A percentile compares a stretch with the other conserved stretches of the same genome.
Evolutionary conservation across 169 alveolate species (phyloP).

Genomic region (Plasmodium cynomolgi): DNA sequence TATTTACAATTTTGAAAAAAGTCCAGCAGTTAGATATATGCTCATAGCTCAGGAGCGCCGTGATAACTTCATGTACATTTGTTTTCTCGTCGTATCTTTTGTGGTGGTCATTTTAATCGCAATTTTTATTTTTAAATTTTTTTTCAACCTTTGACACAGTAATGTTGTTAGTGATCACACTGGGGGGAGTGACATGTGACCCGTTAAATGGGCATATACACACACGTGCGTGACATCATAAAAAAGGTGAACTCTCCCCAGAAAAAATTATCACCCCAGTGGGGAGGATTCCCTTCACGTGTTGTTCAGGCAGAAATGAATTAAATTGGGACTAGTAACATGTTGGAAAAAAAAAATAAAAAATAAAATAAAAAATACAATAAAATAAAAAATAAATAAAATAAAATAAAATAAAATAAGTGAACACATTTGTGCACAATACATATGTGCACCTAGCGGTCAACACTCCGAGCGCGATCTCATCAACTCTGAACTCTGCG

Average conservation of each 20-base stretch:
- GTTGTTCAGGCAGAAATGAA: not conserved
- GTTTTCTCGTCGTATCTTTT: conserved; percentile 31
- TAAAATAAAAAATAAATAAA: too few species aligned
- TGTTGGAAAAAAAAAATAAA: not conserved
- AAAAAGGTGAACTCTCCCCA: not conserved
- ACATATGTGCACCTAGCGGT: not conserved
- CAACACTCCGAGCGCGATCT: not conserved
- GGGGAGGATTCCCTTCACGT: not conserved
- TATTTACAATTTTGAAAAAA: conserved; percentile 31
- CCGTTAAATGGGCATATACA: not conserved
- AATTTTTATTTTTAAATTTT: conserved; percentile 55
- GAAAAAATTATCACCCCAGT: not conserved
- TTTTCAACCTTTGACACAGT: conserved; percentile 24
- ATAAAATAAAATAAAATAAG: too few species aligned
- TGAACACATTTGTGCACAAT: not conserved
- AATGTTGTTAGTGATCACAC: not conserved
- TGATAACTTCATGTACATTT: conserved; percentile 11
- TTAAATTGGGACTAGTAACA: not conserved
- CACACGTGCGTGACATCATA: not conserved
- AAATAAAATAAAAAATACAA: too few species aligned
- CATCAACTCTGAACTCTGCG: not conserved
- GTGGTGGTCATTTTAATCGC: conserved; percentile 27
- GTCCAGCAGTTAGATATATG: conserved; percentile 44
- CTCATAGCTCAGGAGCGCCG: conserved; percentile 34
- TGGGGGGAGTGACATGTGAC: not conserved